phyloP scores from a whole-genome alignment of 1,284 basidiomycete genomes.

The Gomphus bonarii region DNA sequence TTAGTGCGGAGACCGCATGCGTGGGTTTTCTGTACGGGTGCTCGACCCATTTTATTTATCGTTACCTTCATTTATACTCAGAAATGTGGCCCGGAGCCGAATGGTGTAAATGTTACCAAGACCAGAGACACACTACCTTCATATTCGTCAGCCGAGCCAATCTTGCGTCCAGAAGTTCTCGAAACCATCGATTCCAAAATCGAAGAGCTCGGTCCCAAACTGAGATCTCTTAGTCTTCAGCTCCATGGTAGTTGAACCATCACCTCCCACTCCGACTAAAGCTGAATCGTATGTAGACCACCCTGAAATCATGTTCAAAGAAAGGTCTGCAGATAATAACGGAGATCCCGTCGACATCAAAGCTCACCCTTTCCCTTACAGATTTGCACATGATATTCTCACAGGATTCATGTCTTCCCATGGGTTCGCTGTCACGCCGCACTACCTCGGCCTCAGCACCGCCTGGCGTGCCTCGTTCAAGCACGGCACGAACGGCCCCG shows the following conservation, averaged over 20 bases:
- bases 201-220: slow-evolving; percentile 32
- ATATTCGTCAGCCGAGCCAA: not conserved
- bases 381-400: slow-evolving; percentile 22
- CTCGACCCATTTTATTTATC: not conserved
- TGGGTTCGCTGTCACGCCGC: slow-evolving; percentile 20
- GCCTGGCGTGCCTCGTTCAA: slow-evolving; percentile 31
- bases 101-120: not conserved
- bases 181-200: slow-evolving; percentile 35
- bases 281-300: slow-evolving; percentile 13
- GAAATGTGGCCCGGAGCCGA: not conserved
- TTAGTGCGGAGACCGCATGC: not conserved
- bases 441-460: slow-evolving; percentile 23
- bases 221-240: slow-evolving; percentile 43
- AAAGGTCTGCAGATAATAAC: slow-evolving; percentile 13
- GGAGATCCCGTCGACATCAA: not conserved
- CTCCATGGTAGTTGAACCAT: slow-evolving; percentile 36
- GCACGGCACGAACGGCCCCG: slow-evolving; percentile 16
- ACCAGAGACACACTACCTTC: not conserved
- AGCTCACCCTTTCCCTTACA: not conserved
- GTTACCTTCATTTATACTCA: not conserved
- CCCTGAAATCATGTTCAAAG: slow-evolving; percentile 19
- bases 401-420: slow-evolving; percentile 21
- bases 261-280: not conserved
- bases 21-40: not conserved
- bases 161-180: slow-evolving; percentile 20